phyloP scores from a whole-genome alignment of 257 asterid genomes.

The Vinca minor region DNA sequence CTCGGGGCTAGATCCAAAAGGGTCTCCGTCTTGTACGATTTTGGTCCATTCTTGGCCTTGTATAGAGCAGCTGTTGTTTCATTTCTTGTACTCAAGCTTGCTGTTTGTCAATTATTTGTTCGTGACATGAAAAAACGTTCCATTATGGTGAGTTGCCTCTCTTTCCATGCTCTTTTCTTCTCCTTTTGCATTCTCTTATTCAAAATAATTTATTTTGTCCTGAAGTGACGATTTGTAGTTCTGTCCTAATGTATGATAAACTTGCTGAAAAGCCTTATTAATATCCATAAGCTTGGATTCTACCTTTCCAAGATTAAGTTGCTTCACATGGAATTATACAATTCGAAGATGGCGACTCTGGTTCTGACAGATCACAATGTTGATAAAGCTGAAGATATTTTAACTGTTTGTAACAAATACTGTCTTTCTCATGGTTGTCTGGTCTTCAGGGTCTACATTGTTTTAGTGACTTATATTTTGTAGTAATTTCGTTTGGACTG shows the following conservation, averaged over 20 bases:
- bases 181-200: background rate
- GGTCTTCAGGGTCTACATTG: too few relatives aligned
- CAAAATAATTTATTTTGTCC: background rate
- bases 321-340: background rate
- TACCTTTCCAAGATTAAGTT: background rate
- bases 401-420: too few relatives aligned
- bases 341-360: too few relatives aligned
- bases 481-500: too few relatives aligned
- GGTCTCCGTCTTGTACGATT: slow-evolving; percentile 48
- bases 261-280: background rate
- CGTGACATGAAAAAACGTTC: slow-evolving; percentile 69
- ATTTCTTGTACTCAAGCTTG: slow-evolving; percentile 67
- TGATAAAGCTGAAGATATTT: too few relatives aligned
- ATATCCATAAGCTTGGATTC: background rate
- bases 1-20: slow-evolving; percentile 58
- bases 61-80: slow-evolving; percentile 88
- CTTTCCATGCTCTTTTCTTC: background rate
- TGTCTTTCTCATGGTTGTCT: too few relatives aligned
- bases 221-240: background rate
- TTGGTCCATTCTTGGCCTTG: slow-evolving; percentile 84
- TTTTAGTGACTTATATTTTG: too few relatives aligned
- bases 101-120: slow-evolving; percentile 67
- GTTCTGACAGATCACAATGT: too few relatives aligned
- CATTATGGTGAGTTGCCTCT: slow-evolving; percentile 49
- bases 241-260: background rate